Evolutionary conservation across 257 asterid genomes (phyloP), one percentile per base, ranked within the genome.

Genomic region (Cordia subcordata): DNA sequence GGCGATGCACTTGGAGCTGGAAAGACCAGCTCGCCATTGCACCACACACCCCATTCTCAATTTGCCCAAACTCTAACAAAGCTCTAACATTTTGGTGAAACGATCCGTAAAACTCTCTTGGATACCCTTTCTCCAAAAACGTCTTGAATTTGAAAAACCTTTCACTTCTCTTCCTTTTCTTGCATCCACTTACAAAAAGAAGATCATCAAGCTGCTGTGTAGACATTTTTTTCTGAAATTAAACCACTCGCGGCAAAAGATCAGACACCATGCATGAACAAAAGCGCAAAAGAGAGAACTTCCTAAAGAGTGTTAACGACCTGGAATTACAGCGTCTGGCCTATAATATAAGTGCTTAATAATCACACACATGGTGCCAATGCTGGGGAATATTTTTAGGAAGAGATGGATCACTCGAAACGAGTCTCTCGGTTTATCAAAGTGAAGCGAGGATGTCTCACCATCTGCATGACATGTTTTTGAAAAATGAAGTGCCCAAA

Each of bases 161-260:
- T 32, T 85, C 97, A 1, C 84, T 81, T 33, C 96, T 78, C 79
- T 76, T 93, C 77, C 97, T 83, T 74, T 80, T 93, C 75, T 81
- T 75, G 63, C 75, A 73, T 18, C 95, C 96, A 47, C 75, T 73
- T n/a, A n/a, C n/a, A n/a, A n/a, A n/a, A n/a, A n/a, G n/a, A 12
- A 71, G 59, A 60, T 86, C 95, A 70, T 84, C 40, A n/a, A n/a
- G n/a, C n/a, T n/a, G n/a, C 49, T 81, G 84, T 49, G n/a, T n/a
- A n/a, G 90, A 78, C 94, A 82, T 83, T 61, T 46, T 67, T 14
- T 38, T 3, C 1, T 22, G 14, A 38, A 17, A 37, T 8, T 13
- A 37, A 56, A 44, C 38, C 60, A 18, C 33, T n/a, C 49, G 33
- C 20, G 38, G 53, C 47, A 37, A 42, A 58, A 54, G 39, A 17